Percentiles rank a stretch among this genome's conserved stretches.
phyloP scores from a whole-genome alignment of 2,329 filamentous ascomycete genomes.

The Ilyonectria mors-panacis region DNA sequence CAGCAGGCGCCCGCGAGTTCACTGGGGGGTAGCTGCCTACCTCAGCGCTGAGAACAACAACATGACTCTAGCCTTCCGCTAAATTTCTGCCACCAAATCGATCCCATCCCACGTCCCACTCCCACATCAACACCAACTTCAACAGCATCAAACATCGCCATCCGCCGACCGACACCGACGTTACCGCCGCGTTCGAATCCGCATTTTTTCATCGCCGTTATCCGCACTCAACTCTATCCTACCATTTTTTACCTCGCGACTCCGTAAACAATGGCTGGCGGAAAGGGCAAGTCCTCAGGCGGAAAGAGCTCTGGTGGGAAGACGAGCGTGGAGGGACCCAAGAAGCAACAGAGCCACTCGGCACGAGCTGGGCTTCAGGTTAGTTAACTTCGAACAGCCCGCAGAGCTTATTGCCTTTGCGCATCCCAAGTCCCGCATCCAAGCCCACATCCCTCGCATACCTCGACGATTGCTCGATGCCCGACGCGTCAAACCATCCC shows the following conservation, averaged over 20 bases:
- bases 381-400: constrained; percentile 57
- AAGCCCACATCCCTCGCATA: constrained; percentile 45
- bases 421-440: constrained; percentile 46
- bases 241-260: constrained; percentile 41
- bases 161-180: constrained; percentile 32
- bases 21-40: constrained; percentile 29
- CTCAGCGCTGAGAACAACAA: constrained; percentile 45
- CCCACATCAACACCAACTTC: constrained; percentile 39
- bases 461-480: constrained; percentile 32
- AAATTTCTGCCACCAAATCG: constrained; percentile 49
- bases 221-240: constrained; percentile 22
- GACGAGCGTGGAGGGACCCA: constrained; percentile 74
- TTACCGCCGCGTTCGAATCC: constrained; percentile 44
- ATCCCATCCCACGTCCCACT: constrained; percentile 44
- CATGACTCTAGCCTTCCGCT: constrained; percentile 46
- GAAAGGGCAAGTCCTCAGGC: constrained; percentile 93
- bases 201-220: constrained; percentile 34
- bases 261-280: constrained; percentile 75
- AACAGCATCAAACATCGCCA: constrained; percentile 44
- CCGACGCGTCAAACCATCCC: constrained; percentile 46
- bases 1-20: constrained; percentile 32
- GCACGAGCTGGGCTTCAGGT: constrained; percentile 96
- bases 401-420: constrained; percentile 37
- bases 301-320: constrained; percentile 91
- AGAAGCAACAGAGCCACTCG: constrained; percentile 96